These are phyloP conservation scores for Diaporthe ampelina DNA, from an alignment of 2,329 filamentous ascomycete genomes.

Conservation along the genomic window DNA sequence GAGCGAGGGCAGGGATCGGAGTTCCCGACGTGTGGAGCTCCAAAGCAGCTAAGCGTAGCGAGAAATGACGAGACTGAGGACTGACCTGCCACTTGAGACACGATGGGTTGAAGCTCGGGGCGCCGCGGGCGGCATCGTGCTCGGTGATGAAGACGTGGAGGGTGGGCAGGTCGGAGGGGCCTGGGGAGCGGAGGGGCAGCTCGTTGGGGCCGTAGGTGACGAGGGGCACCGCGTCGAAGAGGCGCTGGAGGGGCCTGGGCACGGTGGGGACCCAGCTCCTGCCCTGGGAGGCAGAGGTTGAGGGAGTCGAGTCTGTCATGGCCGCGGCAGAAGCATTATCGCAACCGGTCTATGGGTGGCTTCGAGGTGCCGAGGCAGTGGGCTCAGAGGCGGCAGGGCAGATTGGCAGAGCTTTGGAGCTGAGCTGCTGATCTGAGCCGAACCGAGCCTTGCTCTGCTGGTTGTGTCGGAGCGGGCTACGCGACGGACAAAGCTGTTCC, in stretches of 20 bases:
- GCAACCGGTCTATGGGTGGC: not conserved
- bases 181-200: conserved; percentile 74
- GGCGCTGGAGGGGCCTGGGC: conserved; percentile 80
- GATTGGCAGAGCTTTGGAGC: not conserved
- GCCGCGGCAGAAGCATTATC: conserved; percentile 25
- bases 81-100: conserved; percentile 97
- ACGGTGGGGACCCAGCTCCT: conserved; percentile 64
- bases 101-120: conserved; percentile 88
- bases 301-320: conserved; percentile 35
- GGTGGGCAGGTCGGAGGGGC: conserved; percentile 59
- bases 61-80: conserved; percentile 20
- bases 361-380: not conserved
- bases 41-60: not conserved
- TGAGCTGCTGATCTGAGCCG: not conserved
- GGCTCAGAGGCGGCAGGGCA: not conserved
- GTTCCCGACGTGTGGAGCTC: conserved; percentile 12
- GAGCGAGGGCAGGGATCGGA: not conserved
- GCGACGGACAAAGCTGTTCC: conserved; percentile 25
- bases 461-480: conserved; percentile 11
- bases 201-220: conserved; percentile 80
- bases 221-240: conserved; percentile 90
- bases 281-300: conserved; percentile 26
- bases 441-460: conserved; percentile 7
- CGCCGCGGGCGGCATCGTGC: conserved; percentile 70
- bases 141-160: conserved; percentile 84